Evolutionary conservation across 1,139 yeast species (phyloP), one percentile per base, ranked within the genome.

Genomic region (Williopsis jadinii): DNA sequence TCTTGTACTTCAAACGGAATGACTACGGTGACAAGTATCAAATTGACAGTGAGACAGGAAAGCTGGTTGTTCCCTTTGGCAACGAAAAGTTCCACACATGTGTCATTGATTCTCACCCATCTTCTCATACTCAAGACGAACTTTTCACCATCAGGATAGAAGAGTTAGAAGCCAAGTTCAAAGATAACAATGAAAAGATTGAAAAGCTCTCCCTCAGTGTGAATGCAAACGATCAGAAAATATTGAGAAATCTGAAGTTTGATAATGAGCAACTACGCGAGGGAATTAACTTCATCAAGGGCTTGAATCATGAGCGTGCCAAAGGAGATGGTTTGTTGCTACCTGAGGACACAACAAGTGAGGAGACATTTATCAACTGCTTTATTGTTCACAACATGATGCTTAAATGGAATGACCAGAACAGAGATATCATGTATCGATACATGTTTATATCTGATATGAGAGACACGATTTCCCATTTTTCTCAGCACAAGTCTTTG

Each of bases 381-480:
- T 90, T 84, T 56, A 79, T 84, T 46, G 68, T 90, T 29, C 95
- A 88, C 54, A 80, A 84, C 50, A 71, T 88, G 59, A 77, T 80
- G 52, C 59, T 88, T 55, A 83, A 79, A 50, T 88, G 97, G 96
- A 81, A 84, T 57, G 82, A 84, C 46, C 59, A 66, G 8, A 68
- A 82, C 11, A 68, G 95, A 40, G 77, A 84, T 50, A 70, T 75
- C 30, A 66, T 87, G 41, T 68, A 74, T 50, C 71, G 76, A 33
- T 86, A 85, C 54, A 59, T 82, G 32, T 83, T 81, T 45, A 69
- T 76, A 39, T 69, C 81, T 9, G 71, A 75, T 19, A 75, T 79
- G 35, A 64, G 84, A 32, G 70, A 70, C 40, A 74, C 80, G 9
- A 68, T 72, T 36, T 66, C 70, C 1, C 80, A 77, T 54, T 80